These are phyloP conservation scores for Trypanosomatidae sp. DNA, from an alignment of 208 protist genomes.

Conservation along the genomic window DNA sequence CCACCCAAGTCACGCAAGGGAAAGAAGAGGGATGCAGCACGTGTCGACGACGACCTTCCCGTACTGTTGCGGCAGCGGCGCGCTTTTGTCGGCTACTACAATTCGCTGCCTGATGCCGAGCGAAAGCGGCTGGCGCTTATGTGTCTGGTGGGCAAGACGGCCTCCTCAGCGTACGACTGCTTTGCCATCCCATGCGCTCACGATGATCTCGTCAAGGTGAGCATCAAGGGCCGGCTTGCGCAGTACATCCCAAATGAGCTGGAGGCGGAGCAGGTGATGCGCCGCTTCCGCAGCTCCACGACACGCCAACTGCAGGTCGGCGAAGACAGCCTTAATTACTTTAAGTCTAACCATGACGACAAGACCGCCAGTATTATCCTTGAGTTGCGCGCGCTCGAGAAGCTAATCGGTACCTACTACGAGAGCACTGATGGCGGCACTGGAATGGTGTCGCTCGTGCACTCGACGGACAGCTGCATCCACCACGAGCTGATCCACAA, in stretches of 20 bases:
- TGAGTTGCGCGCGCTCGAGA: slow-evolving; percentile 85
- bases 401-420: slow-evolving; percentile 93
- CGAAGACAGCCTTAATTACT: slow-evolving; percentile 87
- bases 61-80: slow-evolving; percentile 80
- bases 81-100: slow-evolving; percentile 86
- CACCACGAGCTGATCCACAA: slow-evolving; percentile 94
- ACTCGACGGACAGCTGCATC: slow-evolving; percentile 88
- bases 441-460: slow-evolving; percentile 92
- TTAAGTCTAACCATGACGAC: slow-evolving; percentile 83
- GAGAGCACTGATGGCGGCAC: slow-evolving; percentile 89
- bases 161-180: slow-evolving; percentile 70
- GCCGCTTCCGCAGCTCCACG: slow-evolving; percentile 69
- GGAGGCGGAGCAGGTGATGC: slow-evolving; percentile 86
- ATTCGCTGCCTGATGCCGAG: slow-evolving; percentile 63
- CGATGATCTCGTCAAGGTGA: slow-evolving; percentile 79
- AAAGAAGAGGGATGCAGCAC: slow-evolving; percentile 23
- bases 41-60: slow-evolving; percentile 62
- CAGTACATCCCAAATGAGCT: slow-evolving; percentile 76
- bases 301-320: slow-evolving; percentile 89
- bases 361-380: slow-evolving; percentile 75
- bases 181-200: slow-evolving; percentile 80
- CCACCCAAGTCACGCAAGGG: slow-evolving; percentile 23
- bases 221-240: slow-evolving; percentile 67
- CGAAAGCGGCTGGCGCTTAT: slow-evolving; percentile 80
- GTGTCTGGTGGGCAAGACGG: slow-evolving; percentile 71